Conservation (phyloP, 441 rosid genomes). For the Daphne laureola region DNA sequence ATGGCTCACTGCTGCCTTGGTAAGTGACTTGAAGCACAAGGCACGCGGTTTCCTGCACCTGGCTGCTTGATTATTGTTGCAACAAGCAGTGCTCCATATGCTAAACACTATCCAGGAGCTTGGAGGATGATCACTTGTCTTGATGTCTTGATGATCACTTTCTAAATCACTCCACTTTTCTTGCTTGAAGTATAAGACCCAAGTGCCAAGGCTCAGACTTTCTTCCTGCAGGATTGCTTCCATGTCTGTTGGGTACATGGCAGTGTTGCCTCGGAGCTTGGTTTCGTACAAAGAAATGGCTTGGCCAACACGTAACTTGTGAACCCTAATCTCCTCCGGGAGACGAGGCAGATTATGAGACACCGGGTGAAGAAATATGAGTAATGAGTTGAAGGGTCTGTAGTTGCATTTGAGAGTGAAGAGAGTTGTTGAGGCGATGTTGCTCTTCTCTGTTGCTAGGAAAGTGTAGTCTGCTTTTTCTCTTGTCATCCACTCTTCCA, state of each 20-base stretch:
- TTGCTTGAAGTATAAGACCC: conserved; percentile 45
- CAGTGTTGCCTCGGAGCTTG: conserved; percentile 29
- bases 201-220: conserved; percentile 44
- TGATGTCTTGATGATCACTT: conserved; percentile 12
- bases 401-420: conserved; percentile 40
- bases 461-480: conserved; percentile 40
- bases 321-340: conserved; percentile 27
- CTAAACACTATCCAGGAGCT: conserved; percentile 44
- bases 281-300: conserved; percentile 37
- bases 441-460: conserved; percentile 40
- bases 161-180: conserved; percentile 24
- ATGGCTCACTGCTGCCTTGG: too few species aligned
- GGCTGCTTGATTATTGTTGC: too few species aligned
- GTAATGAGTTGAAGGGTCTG: conserved; percentile 26
- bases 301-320: conserved; percentile 34
- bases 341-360: background rate
- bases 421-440: conserved; percentile 44
- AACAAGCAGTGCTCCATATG: conserved; percentile 37
- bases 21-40: too few species aligned
- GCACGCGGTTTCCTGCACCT: too few species aligned
- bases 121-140: conserved; percentile 17
- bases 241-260: conserved; percentile 38
- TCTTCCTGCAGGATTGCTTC: conserved; percentile 41
- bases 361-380: conserved; percentile 37
- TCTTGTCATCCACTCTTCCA: conserved; percentile 43